A percentile compares a stretch with the other conserved stretches of the same genome.
These are phyloP conservation scores for Penicillium antarcticum DNA, from an alignment of 495 filamentous ascomycete species.

Conservation along the genomic window DNA sequence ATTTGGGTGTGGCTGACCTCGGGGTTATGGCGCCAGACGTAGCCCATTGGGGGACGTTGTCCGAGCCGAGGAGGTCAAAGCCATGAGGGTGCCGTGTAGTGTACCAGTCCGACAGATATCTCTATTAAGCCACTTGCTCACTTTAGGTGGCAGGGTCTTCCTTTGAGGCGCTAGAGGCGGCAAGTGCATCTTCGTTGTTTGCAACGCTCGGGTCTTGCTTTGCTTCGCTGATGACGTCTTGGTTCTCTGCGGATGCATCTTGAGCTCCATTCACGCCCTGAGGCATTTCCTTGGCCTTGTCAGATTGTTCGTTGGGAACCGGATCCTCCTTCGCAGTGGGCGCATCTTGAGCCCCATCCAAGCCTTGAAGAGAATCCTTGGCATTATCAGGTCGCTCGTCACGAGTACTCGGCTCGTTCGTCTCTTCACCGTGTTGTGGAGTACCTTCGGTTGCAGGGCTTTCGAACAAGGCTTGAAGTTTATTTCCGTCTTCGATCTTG, in stretches of 20 bases:
- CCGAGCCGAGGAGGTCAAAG: conserved; percentile 18
- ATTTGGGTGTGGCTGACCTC: conserved; percentile 12
- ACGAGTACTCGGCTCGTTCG: background rate
- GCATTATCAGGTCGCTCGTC: background rate
- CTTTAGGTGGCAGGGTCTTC: conserved; percentile 15
- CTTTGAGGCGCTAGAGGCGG: conserved; percentile 16
- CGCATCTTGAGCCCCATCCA: conserved; percentile 17
- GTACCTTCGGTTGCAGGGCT: conserved; percentile 18
- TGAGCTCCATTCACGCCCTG: conserved; percentile 5
- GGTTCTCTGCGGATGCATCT: conserved; percentile 8
- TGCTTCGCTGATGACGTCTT: conserved; percentile 8
- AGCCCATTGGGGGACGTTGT: conserved; percentile 18
- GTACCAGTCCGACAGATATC: conserved; percentile 5
- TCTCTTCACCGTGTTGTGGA: conserved; percentile 9
- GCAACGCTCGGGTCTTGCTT: conserved; percentile 7
- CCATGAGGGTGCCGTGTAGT: conserved; percentile 1
- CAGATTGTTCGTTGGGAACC: background rate
- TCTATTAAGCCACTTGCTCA: conserved; percentile 1
- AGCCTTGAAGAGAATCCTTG: conserved; percentile 16
- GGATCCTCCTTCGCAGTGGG: conserved; percentile 9
- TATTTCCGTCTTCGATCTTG: conserved; percentile 78
- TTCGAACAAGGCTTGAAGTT: conserved; percentile 54
- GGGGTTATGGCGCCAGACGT: conserved; percentile 2
- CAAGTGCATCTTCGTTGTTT: conserved; percentile 13
- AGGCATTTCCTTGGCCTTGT: conserved; percentile 15